Conservation (phyloP, 768 basidiomycete genomes). For the Psilocybe cubensis region DNA sequence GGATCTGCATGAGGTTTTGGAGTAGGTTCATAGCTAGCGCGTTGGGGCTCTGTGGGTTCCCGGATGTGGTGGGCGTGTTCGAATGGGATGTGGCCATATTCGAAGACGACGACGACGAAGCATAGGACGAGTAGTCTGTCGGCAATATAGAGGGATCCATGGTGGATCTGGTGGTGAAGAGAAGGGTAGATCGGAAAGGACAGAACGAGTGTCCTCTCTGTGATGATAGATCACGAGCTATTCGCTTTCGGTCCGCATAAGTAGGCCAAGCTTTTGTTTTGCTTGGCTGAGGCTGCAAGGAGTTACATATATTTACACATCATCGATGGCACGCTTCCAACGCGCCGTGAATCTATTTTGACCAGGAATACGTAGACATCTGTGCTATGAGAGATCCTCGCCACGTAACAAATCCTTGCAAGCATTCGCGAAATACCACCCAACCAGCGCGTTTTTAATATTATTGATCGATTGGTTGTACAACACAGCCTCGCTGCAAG, state of each 20-base stretch:
- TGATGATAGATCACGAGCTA: constrained; percentile 3
- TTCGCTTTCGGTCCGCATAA: not conserved
- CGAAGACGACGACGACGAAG: not conserved
- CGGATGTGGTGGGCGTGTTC: not conserved
- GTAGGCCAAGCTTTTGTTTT: not conserved
- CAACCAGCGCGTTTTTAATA: too few species aligned
- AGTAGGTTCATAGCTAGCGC: constrained; percentile 55
- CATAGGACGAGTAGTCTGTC: not conserved
- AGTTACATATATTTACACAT: not conserved
- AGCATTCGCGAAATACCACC: too few species aligned
- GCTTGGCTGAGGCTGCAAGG: not conserved
- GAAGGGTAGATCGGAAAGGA: not conserved
- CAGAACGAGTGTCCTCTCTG: not conserved
- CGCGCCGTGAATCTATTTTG: too few species aligned
- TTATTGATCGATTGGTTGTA: too few species aligned
- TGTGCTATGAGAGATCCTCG: too few species aligned
- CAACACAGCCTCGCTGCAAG: too few species aligned
- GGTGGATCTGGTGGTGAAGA: not conserved
- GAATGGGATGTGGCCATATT: not conserved
- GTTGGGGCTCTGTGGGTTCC: constrained; percentile 25
- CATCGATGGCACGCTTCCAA: not conserved
- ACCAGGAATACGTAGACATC: too few species aligned
- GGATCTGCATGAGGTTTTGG: constrained; percentile 55
- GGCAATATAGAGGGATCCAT: not conserved
- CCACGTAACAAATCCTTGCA: too few species aligned